Conservation (phyloP, 257 asterid genomes). For the Nicotiana undulata region DNA sequence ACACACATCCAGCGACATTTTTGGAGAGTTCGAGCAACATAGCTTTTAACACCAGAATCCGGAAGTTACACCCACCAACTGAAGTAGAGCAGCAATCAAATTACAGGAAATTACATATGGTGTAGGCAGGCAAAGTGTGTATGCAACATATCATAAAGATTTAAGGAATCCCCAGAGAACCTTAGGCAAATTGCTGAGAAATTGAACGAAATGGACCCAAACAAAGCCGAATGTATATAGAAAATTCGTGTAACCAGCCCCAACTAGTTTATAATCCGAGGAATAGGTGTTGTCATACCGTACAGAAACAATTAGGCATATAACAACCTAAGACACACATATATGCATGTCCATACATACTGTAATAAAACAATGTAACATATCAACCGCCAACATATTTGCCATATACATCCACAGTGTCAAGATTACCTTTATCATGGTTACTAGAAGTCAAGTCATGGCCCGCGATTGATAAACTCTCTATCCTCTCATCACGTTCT, state of each 20-base stretch:
- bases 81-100: neutral
- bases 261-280: neutral
- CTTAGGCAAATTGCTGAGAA: no score
- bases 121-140: neutral
- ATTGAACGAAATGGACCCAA: no score
- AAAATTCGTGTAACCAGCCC: no score
- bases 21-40: no score
- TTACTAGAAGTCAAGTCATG: neutral
- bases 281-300: neutral
- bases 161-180: neutral
- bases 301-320: neutral
- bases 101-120: neutral
- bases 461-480: no score
- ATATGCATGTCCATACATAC: neutral
- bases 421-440: slow-evolving; percentile 26
- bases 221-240: neutral
- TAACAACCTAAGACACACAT: neutral
- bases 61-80: neutral
- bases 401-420: neutral
- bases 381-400: neutral
- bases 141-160: neutral
- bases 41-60: neutral
- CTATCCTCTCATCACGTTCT: neutral
- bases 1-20: no score
- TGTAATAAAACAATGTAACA: no score